A percentile compares a stretch with the other conserved stretches of the same genome.
Conservation (phyloP, 2,329 filamentous ascomycete species). For the Monilinia aucupariae region DNA sequence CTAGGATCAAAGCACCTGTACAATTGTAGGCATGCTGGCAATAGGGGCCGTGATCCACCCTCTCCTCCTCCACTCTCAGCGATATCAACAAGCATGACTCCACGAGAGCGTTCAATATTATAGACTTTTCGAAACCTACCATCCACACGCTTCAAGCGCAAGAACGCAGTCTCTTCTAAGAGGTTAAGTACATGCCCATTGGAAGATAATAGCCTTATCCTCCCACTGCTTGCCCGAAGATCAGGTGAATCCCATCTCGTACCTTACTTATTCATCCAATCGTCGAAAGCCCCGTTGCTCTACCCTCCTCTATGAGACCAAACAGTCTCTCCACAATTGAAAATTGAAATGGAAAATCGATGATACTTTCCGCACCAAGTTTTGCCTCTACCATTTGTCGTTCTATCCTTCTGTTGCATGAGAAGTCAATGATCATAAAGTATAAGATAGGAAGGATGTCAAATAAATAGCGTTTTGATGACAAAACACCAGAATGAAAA, state of each 20-base stretch:
- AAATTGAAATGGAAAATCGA: background rate
- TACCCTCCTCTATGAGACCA: background rate
- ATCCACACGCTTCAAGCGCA: background rate
- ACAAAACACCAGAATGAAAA: background rate
- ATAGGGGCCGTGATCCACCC: too few relatives aligned
- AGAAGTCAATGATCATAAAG: background rate
- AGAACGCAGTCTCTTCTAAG: background rate
- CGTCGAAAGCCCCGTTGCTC: accelerated
- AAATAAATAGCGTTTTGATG: background rate
- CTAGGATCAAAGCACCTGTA: background rate
- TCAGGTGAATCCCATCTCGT: too few relatives aligned
- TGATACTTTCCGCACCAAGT: background rate
- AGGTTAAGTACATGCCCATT: background rate
- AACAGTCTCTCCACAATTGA: background rate
- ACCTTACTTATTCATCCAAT: background rate
- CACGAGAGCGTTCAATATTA: background rate
- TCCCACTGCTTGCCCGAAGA: background rate
- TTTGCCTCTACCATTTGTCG: background rate
- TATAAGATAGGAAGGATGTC: too few relatives aligned
- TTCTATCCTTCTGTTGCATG: background rate
- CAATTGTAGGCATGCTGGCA: background rate
- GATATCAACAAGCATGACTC: background rate
- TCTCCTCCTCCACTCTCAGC: too few relatives aligned
- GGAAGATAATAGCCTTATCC: background rate
- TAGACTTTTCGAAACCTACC: background rate